Base-by-base conservation (phyloP, 2,329 filamentous ascomycete genomes). In the Corinectria fuckeliana region DNA sequence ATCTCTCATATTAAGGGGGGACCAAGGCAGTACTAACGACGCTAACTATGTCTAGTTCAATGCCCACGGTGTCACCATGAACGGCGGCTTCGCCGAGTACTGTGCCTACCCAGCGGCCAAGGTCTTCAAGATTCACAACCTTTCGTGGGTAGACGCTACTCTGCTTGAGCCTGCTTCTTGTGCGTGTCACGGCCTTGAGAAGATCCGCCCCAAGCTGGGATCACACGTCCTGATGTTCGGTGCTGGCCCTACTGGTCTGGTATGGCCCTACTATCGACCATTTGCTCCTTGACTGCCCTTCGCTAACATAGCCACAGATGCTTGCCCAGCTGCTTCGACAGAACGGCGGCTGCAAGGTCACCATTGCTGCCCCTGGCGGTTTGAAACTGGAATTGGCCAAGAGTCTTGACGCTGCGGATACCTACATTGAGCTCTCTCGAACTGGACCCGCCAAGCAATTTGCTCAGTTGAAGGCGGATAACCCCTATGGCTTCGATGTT, bases 71-170 rank as follows among this genome's bases (percentile, higher is more conserved):
- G 85, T 87, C n/a, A 87, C 83, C 64, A 80, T 90, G 75, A 85
- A 89, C 62, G 89, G 89, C 67, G 88, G 89, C 26, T 91, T 91
- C 68, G 89, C 89, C 50, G 88, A 91, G 74, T 92, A 90, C 80
- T 81, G 80, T 66, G 78, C 79, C 30, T 83, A 82, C 69, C 78
- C 81, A 10, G 79, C 81, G 52, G 78, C 76, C 63, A 81, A 81
- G 74, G 85, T 90, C 34, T 89, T 89, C 80, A 84, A 85, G 71
- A 85, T 89, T 71, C 75, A 88, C 64, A 88, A 90, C 73, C 80
- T 91, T 34, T 83, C 79, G 28, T 85, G 88, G 68, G 81, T 89
- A n/a, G 87, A 91, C 60, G 88, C 88, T 16, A 89, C 88, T 23
- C 82, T 91, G 11, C 82, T 91, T 47, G 88, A 91, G 74, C 87